phyloP scores from a whole-genome alignment of 139 green algal species.

The Chlorella sp. region DNA sequence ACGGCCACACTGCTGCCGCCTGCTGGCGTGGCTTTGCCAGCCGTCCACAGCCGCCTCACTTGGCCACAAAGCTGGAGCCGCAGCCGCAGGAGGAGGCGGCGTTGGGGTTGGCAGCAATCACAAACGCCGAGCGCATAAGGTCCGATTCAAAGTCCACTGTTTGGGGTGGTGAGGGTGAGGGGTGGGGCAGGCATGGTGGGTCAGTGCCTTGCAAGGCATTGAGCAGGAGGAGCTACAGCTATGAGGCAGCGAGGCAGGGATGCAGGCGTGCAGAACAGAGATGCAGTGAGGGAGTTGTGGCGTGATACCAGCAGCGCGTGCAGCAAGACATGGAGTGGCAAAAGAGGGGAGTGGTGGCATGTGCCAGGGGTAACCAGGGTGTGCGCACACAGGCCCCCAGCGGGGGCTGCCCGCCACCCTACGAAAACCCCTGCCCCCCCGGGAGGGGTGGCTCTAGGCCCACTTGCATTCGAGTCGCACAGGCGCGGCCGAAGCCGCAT shows the following conservation, averaged over 20 bases:
- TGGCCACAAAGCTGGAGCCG: slow-evolving; percentile 85
- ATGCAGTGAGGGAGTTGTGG: background rate
- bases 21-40: background rate
- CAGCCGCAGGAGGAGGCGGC: slow-evolving; percentile 84
- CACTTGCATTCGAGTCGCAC: slow-evolving; percentile 58
- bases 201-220: background rate
- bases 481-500: slow-evolving; percentile 3
- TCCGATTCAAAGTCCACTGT: slow-evolving; percentile 89
- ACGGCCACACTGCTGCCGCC: too few species aligned
- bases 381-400: slow-evolving; percentile 7
- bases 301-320: too few species aligned
- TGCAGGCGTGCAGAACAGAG: background rate
- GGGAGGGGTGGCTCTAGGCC: slow-evolving; percentile 30
- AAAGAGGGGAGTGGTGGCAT: background rate
- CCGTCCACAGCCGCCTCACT: slow-evolving; percentile 30
- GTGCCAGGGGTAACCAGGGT: slow-evolving; percentile 47
- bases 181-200: background rate
- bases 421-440: slow-evolving; percentile 47
- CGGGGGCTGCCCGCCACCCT: slow-evolving; percentile 27
- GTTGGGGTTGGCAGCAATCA: slow-evolving; percentile 84
- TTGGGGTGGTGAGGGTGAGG: background rate
- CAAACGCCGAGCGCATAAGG: slow-evolving; percentile 91
- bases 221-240: background rate
- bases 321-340: background rate
- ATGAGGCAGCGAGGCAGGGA: background rate